These are phyloP conservation scores for Rhynchosporium agropyri DNA, from an alignment of 2,329 filamentous ascomycete genomes.

Conservation along the genomic window DNA sequence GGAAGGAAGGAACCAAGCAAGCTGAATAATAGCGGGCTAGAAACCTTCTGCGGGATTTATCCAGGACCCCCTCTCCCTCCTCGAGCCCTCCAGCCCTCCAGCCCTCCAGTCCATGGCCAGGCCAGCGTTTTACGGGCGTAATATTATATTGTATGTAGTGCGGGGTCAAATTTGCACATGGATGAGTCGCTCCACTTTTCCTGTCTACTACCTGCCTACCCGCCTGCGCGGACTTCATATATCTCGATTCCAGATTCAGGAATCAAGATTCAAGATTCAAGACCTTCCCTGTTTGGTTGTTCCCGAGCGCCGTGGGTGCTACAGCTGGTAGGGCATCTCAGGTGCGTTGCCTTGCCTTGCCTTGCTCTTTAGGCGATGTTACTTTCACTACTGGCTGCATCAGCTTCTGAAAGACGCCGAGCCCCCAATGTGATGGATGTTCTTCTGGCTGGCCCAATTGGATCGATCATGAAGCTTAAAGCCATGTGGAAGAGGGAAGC, in stretches of 20 bases:
- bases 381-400: background rate
- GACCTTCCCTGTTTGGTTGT: no score
- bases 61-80: background rate
- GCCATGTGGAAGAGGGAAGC: background rate
- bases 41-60: conserved; percentile 6
- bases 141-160: background rate
- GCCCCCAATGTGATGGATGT: conserved; percentile 8
- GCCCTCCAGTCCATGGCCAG: background rate
- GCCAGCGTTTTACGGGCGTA: background rate
- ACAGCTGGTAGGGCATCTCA: no score
- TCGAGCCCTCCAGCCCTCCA: background rate
- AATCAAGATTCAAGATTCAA: no score
- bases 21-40: background rate
- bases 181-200: conserved; percentile 10
- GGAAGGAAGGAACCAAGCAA: background rate
- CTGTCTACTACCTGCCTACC: background rate
- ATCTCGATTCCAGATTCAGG: no score
- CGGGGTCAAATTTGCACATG: conserved; percentile 6
- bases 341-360: background rate
- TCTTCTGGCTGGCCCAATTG: conserved; percentile 1
- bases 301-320: no score
- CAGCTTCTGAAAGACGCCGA: background rate
- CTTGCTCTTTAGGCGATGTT: background rate
- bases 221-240: no score
- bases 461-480: background rate